Evolutionary conservation across 331 rosid species (phyloP), one percentile per base, ranked within the genome.

Genomic region (Stylosanthes scabra): DNA sequence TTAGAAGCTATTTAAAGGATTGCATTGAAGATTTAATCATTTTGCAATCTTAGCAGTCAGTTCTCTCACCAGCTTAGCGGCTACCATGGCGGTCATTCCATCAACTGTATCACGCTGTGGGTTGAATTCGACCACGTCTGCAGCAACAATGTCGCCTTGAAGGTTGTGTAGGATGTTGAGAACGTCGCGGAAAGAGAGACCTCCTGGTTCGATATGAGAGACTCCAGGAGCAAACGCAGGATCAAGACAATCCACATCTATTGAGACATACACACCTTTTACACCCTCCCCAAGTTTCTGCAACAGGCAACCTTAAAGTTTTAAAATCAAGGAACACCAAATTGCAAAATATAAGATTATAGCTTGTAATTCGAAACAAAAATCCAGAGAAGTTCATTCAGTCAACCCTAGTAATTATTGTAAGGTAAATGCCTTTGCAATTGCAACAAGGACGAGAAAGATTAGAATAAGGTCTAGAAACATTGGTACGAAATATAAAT

Each of bases 51-150:
- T 91, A 1, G 97, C 99, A 29, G 96, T n/a, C 78, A 91, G 50
- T 76, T 95, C 99, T 84, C 97, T 87, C 49, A 92, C 99, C 72
- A 95, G 74, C 86, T 95, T 95, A 6, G 99, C 99, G 59, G 97
- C 97, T 69, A 95, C 99, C 99, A 95, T 95, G 54, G 97, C 99
- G 20, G 99, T 95, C 99, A 95, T 92, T 72, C 97, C 99, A 34
- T 88, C 97, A 3, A 87, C 97, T 0, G 97, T 95, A 50, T 95
- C 99, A 0, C 99, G 97, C 67, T 94, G 99, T 2, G 99, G 99
- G 77, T 94, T 94, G 69, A 91, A 86, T 52, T 94, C 99, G 1
- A 91, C 99, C 8, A 94, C 97, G 12, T 94, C 99, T 7, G 87
- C 99, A 1, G 85, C 97, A 61, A 94, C 96, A 15, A 91, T 77